These are phyloP conservation scores for Lactifluus echinatus DNA, from an alignment of 768 basidiomycete species.

Conservation along the genomic window DNA sequence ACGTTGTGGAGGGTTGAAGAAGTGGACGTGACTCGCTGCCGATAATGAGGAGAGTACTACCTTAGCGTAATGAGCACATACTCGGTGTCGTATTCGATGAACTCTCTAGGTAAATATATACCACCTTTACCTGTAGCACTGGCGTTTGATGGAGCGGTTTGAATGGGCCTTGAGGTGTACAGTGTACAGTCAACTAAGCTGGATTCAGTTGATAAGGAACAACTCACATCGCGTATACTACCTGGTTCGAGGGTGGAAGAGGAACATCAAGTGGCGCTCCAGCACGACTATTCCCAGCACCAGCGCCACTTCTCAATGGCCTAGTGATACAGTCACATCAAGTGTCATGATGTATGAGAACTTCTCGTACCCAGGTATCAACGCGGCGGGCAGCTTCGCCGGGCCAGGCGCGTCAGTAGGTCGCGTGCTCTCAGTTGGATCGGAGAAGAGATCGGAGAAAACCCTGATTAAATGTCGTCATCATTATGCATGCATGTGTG, in stretches of 20 bases:
- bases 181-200: background rate
- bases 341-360: background rate
- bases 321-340: background rate
- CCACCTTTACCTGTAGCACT: background rate
- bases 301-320: background rate
- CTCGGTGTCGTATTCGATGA: conserved; percentile 22
- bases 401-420: background rate
- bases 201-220: background rate
- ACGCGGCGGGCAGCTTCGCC: background rate
- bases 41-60: background rate
- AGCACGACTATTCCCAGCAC: background rate
- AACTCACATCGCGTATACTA: conserved; percentile 11
- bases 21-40: conserved; percentile 48
- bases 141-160: conserved; percentile 10
- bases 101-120: conserved; percentile 8
- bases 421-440: conserved; percentile 4
- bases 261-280: conserved; percentile 10
- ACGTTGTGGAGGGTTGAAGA: conserved; percentile 32
- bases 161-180: conserved; percentile 14
- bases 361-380: conserved; percentile 6
- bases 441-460: background rate
- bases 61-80: conserved; percentile 20
- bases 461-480: background rate
- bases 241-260: conserved; percentile 10
- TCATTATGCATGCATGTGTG: background rate